Conservation (phyloP, 2,329 filamentous ascomycete genomes). For the Paramyrothecium roridum region DNA sequence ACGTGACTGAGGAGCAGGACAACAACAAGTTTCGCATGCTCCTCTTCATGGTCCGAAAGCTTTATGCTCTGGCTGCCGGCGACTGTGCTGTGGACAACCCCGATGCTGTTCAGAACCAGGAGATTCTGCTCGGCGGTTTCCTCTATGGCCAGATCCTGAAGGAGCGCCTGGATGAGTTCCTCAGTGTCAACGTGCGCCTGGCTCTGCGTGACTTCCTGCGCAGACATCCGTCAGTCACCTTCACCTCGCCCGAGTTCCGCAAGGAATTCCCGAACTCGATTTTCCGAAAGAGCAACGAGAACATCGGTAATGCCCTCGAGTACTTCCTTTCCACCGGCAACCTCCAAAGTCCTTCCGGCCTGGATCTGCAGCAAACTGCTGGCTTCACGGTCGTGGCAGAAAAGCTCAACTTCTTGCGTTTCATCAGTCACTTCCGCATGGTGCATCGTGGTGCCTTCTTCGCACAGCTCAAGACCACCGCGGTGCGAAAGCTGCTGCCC, state of each 20-base stretch:
- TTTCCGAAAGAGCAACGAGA: constrained; percentile 80
- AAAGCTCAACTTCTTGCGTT: constrained; percentile 98
- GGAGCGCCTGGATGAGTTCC: constrained; percentile 87
- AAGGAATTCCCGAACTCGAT: constrained; percentile 78
- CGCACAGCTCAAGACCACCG: constrained; percentile 93
- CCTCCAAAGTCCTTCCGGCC: constrained; percentile 81
- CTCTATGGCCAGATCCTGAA: constrained; percentile 95
- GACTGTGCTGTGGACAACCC: constrained; percentile 94
- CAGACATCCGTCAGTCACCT: constrained; percentile 61
- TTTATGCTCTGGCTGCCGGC: constrained; percentile 88
- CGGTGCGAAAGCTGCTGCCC: constrained; percentile 89
- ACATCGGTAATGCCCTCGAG: constrained; percentile 80
- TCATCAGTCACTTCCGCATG: constrained; percentile 99
- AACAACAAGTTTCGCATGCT: constrained; percentile 91
- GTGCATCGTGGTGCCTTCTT: constrained; percentile 99
- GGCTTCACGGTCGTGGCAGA: constrained; percentile 97
- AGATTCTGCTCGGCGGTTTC: constrained; percentile 89
- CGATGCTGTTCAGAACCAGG: constrained; percentile 94
- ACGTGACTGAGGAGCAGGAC: constrained; percentile 82
- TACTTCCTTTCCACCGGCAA: constrained; percentile 98
- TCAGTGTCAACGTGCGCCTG: constrained; percentile 52
- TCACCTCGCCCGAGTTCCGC: constrained; percentile 73
- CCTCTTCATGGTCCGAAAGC: constrained; percentile 92
- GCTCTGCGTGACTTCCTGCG: constrained; percentile 56
- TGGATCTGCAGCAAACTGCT: constrained; percentile 91